Base-by-base conservation (phyloP, 2,329 filamentous ascomycete genomes). In the Neofusicoccum cordaticola region DNA sequence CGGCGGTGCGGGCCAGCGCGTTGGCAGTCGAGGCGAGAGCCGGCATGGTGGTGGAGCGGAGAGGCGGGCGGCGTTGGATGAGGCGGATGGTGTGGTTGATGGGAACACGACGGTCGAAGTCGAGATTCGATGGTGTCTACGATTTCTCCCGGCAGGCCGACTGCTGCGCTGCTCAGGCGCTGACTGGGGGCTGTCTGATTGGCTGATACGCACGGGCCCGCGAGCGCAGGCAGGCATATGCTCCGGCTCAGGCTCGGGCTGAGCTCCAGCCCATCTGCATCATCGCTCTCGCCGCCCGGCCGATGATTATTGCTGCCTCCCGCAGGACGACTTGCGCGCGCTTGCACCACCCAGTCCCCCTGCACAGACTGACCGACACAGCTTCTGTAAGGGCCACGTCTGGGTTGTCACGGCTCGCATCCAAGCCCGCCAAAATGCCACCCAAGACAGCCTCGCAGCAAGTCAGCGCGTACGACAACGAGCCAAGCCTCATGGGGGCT, bases 1-100 rank as follows among this genome's bases (percentile, higher is more conserved):
- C 77, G 73, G 79, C 79, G 74, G 77, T 75, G 71, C 81, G 81
- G 73, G 78, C 78, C 71, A 83, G 73, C 70, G 78, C 75, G 72
- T 78, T 77, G 69, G 81, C 75, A 66, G 78, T 78, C 73, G 75
- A 76, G 69, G 79, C 77, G 74, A 82, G 78, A 72, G 81, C 76
- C 71, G 81, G 81, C 81, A 83, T 83, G 72, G 56, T 60, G 56
- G 73, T 77, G 75, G 72, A 71, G 70, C 52, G 57, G 66, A 57
- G 65, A 65, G 42, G 66, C 51, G 65, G 67, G 69, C 67, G 71
- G 69, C 34, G 57, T 61, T 64, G 68, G 60, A 66, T 47, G 63
- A 52, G 52, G 57, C 67, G 69, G 66, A 64, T 67, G 63, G 65
- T 70, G 67, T 56, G 70, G 66, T 68, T 67, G 68, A 67, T 70